Evolutionary conservation across 2,329 filamentous ascomycete genomes (phyloP).

Genomic region (Didymosphaeria variabile): DNA sequence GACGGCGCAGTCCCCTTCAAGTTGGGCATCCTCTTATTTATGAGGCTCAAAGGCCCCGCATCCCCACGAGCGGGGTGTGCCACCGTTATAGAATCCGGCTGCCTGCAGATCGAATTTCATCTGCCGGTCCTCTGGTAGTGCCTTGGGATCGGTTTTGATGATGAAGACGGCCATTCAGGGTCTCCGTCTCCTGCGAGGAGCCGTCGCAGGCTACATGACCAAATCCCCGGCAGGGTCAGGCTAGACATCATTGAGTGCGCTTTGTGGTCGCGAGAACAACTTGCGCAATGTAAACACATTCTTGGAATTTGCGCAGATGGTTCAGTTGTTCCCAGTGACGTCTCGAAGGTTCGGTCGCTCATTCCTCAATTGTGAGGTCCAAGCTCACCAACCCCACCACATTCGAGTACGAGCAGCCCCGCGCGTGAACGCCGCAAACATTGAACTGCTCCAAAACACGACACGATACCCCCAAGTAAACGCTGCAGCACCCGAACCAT

Average conservation of each 20-base stretch:
- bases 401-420: constrained; percentile 22
- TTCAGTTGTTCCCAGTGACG: not conserved
- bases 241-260: not conserved
- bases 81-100: constrained; percentile 1
- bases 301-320: too few relatives aligned
- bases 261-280: too few relatives aligned
- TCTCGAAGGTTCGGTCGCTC: constrained; percentile 7
- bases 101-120: constrained; percentile 3
- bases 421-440: constrained; percentile 13
- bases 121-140: not conserved
- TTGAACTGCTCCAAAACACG: constrained; percentile 15
- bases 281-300: too few relatives aligned
- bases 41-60: constrained; percentile 17
- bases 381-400: constrained; percentile 15
- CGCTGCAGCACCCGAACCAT: constrained; percentile 43
- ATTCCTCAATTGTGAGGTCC: not conserved
- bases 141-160: not conserved
- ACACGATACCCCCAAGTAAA: constrained; percentile 15
- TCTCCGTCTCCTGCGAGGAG: not conserved
- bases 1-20: not conserved
- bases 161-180: not conserved
- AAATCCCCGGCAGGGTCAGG: not conserved
- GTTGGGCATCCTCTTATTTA: not conserved
- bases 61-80: constrained; percentile 19
- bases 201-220: not conserved